Base-by-base conservation (phyloP, 2,329 filamentous ascomycete species). In the Phoma herbarum region DNA sequence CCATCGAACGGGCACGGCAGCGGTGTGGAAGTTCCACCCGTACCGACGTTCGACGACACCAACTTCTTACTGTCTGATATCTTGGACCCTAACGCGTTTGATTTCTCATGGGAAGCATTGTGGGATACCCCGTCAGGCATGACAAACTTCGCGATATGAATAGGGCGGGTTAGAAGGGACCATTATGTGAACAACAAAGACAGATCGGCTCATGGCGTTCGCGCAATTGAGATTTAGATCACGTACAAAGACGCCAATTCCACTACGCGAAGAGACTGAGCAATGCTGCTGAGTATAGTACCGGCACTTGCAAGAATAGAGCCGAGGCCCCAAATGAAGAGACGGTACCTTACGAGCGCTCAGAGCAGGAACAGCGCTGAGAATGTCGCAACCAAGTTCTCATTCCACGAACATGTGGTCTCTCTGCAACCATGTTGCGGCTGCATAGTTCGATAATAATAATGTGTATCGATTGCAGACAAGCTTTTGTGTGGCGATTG, bases 91-190 rank as follows among this genome's bases (percentile, higher is more conserved):
- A 73, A 71, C 45, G 70, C 68, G 2, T 75, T 77, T 54, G 75
- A 77, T 28, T 76, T 77, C 45, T 72, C 72, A 1, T 77, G 73
- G 74, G 74, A 76, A 37, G 73, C 73, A 2, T 23, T 77, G 26
- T 76, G 75, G 75, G 72, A 76, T 39, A 76, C 74, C 0, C 73
- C 75, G 1, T 69, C 67, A 23, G 72, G 70, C 2, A 71, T 76
- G 67, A 67, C 71, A 2, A 75, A 73, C 35, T 75, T 76, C 44
- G 67, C 72, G 10, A 59, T 59, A 28, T 59, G 41, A 59, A n/a
- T n/a, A n/a, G n/a, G n/a, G n/a, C n/a, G n/a, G n/a, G n/a, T n/a
- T n/a, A n/a, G n/a, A n/a, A n/a, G n/a, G n/a, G n/a, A n/a, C n/a
- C n/a, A n/a, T n/a, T n/a, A n/a, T n/a, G n/a, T n/a, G n/a, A n/a